Evolutionary conservation across 2,329 filamentous ascomycete genomes (phyloP).

Genomic region (Penicillium janthinellum): DNA sequence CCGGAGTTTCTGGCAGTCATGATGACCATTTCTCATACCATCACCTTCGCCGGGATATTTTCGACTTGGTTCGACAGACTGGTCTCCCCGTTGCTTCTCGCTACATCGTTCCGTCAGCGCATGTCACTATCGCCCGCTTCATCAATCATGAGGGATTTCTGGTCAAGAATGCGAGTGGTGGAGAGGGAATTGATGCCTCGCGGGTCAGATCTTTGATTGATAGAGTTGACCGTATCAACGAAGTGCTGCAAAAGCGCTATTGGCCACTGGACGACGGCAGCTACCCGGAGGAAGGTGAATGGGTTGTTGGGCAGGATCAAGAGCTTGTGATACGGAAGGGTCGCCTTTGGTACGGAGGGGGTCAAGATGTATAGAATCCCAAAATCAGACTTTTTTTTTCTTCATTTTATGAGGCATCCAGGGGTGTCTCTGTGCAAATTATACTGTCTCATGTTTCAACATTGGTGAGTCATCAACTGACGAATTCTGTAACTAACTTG

Average conservation of each 20-base stretch:
- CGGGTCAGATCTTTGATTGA: constrained; percentile 67
- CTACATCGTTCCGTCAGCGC: constrained; percentile 86
- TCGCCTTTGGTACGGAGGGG: constrained; percentile 85
- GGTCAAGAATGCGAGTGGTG: constrained; percentile 37
- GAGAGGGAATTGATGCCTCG: constrained; percentile 44
- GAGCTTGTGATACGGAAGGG: constrained; percentile 75
- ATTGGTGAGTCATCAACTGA: too few relatives aligned
- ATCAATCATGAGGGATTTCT: constrained; percentile 64
- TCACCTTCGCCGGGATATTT: constrained; percentile 79
- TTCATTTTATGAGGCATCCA: not conserved
- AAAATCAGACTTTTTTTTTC: not conserved
- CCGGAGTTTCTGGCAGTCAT: constrained; percentile 42
- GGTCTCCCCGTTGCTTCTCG: constrained; percentile 72
- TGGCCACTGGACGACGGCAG: constrained; percentile 60
- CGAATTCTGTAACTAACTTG: not conserved
- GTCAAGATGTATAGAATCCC: constrained; percentile 59
- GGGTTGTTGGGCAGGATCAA: constrained; percentile 79
- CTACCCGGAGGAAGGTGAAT: constrained; percentile 63
- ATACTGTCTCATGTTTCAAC: too few relatives aligned
- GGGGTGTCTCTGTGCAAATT: too few relatives aligned
- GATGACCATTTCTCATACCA: constrained; percentile 77
- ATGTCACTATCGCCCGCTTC: constrained; percentile 82
- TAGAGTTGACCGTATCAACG: constrained; percentile 73
- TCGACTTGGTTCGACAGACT: constrained; percentile 59
- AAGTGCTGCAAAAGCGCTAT: constrained; percentile 68